Base-by-base conservation (phyloP, 805 yeast genomes). In the Sugiyamaella chiloensis region DNA sequence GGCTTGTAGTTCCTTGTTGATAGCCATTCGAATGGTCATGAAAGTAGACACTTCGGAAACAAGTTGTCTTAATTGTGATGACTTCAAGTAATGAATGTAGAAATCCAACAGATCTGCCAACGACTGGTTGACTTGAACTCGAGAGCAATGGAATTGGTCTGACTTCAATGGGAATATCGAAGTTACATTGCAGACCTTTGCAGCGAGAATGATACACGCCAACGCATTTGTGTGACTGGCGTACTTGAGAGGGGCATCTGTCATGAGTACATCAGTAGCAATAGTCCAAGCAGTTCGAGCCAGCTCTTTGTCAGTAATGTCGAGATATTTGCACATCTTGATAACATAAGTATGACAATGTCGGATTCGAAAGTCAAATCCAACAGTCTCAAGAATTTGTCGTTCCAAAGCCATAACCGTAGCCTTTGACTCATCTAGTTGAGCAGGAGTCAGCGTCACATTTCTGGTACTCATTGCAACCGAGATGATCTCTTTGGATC, bases 201-300 rank as follows among this genome's bases (percentile, higher is more conserved):
- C 69, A 1, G 91, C 78, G 24, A 87, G 69, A 36, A 78, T 78
- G 37, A 88, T 64, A 24, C 79, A 74, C 2, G 87, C 85, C 44
- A 87, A 60, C 0, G 96, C 88, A 26, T 84, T 78, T 23, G 83
- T 74, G 61, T 87, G 91, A 2, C 87, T 81, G 1, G 96, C 93
- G 6, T 79, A 74, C 57, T 79, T 81, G 29, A 89, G 65, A 7
- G 80, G 73, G 14, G 84, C 71, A 30, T 85, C 87, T 1, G 95
- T 80, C 47, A 81, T 76, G 60, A 82, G 79, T 8, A 81, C 70
- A 62, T 89, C 97, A 56, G 79, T 79, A n/a, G 81, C 71, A 1
- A 88, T 72, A n/a, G 79, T 64, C 96, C 96, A 89, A 1, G 85
- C 80, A 31, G 79, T 62, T 54, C 74, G 69, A 3, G 82, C 74